These are phyloP conservation scores for Populus hybrid DNA, from an alignment of 441 rosid genomes.

Conservation along the genomic window DNA sequence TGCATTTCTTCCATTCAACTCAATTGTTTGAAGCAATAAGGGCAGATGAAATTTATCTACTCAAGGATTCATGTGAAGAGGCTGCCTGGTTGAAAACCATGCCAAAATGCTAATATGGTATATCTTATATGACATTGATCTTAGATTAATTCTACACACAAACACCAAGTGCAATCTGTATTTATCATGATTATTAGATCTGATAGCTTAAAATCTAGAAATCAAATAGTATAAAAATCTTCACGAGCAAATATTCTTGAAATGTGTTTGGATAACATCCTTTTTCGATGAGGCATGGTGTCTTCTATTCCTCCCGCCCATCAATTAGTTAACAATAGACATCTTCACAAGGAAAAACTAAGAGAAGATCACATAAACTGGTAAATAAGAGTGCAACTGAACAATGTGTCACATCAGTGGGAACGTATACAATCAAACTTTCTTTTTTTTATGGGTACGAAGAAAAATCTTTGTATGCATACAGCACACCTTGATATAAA, in stretches of 20 bases:
- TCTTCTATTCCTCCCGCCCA: too few relatives aligned
- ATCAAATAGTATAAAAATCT: too few relatives aligned
- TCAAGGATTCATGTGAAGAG: not conserved
- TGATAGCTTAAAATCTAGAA: too few relatives aligned
- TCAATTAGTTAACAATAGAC: too few relatives aligned
- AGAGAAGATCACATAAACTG: not conserved
- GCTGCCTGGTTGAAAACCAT: not conserved
- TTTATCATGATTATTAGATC: too few relatives aligned
- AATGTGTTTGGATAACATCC: too few relatives aligned
- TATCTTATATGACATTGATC: not conserved
- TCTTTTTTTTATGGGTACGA: too few relatives aligned
- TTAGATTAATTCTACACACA: not conserved
- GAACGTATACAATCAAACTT: too few relatives aligned
- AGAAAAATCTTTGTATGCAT: not conserved
- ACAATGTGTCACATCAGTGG: too few relatives aligned
- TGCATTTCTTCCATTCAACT: slow-evolving; percentile 4
- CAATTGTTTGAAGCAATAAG: not conserved
- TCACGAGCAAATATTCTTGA: too few relatives aligned
- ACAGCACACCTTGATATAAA: not conserved
- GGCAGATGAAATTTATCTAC: not conserved
- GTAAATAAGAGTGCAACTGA: too few relatives aligned
- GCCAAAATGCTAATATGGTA: not conserved
- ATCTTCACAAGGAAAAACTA: not conserved
- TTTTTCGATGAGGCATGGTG: too few relatives aligned
- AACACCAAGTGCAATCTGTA: not conserved